Evolutionary conservation across 2,329 filamentous ascomycete species (phyloP), one percentile per base, ranked within the genome.

Genomic region (Aspergillus pseudoterreus): DNA sequence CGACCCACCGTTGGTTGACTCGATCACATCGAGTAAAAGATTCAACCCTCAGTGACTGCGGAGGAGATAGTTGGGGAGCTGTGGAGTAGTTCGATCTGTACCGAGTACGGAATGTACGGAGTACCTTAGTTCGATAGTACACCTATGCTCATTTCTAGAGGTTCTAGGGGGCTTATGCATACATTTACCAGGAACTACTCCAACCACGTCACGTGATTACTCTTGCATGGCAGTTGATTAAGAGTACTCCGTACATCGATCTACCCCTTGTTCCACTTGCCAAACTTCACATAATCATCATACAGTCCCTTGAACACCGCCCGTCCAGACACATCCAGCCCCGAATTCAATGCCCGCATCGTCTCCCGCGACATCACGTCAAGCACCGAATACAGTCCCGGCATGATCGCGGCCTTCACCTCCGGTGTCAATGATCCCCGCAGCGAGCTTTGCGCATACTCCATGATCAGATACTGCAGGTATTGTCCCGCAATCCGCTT

Each of bases 401-500:
- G 78, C 58, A 75, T 68, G 39, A 82, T 60, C 1, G 75, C 74
- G 41, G 79, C 75, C 59, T 82, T 78, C 15, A 83, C 76, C 1
- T 75, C 75, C 0, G 79, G 73, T 2, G 66, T 64, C n/a, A 83
- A 63, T 12, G 77, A 69, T 3, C 74, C 74, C 24, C 72, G 71
- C 21, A 86, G 69, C 45, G 79, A 77, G 54, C 74, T 77, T 32
- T 74, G 67, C 45, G 79, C 79, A 62, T 82, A 86, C 33, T 79
- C 74, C 62, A 79, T 78, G 3, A 86, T 69, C 15, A 85, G 65
- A 44, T 82, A 79, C 54, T 79, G 80, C 12, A 84, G 67, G 61
- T 82, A 80, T 57, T 82, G 77, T 0, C 80, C 80, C 0, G 81
- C 78, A 50, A 80, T 76, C 27, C 78, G 76, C 57, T 81, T 78